Evolutionary conservation across 1,139 yeast genomes (phyloP), one percentile per base, ranked within the genome.

Genomic region (Debaryomyces udenii): DNA sequence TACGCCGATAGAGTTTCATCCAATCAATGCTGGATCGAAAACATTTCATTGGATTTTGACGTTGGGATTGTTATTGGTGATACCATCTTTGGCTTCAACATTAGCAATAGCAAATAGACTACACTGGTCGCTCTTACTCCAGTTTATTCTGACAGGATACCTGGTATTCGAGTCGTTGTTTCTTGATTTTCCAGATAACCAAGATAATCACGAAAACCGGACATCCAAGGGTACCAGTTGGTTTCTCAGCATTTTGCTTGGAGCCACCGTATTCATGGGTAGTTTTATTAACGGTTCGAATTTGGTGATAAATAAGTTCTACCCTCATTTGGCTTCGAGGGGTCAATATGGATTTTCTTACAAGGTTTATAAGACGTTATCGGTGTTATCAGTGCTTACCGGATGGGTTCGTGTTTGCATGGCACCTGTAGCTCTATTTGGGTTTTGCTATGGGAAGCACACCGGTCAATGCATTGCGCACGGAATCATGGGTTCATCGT

Each of bases 391-490:
- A 4, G 76, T 74, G 0, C 46, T 81, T 6, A 70, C 80, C 3
- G 91, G 89, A 1, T 80, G 66, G 78, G 84, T 90, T 6, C 83
- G 89, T 50, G 77, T 80, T 27, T 83, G 90, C 40, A 66, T 91
- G 66, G 94, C 96, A 0, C 90, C 93, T 3, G 82, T 88, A 38
- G 86, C 96, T 1, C 61, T 90, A 48, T 80, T 89, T 49, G 96
- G 96, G 1, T 91, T 90, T 47, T 73, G 76, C 80, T 89, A 64
- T 80, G 82, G 55, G 60, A 68, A 44, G 79, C 89, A 68, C 70
- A 91, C 53, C 1, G 98, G 98, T 14, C 98, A 91, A 64, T 91
- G 98, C 61, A 77, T 90, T 36, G 98, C 98, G 0, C 98, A 91
- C 61, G 97, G 96, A 5, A 87, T 91, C 47, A 91, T 91, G 98